Evolutionary conservation across 228 moss, liverwort and hornwort genomes (phyloP).

Genomic region (Sphagnum magellanicum): DNA sequence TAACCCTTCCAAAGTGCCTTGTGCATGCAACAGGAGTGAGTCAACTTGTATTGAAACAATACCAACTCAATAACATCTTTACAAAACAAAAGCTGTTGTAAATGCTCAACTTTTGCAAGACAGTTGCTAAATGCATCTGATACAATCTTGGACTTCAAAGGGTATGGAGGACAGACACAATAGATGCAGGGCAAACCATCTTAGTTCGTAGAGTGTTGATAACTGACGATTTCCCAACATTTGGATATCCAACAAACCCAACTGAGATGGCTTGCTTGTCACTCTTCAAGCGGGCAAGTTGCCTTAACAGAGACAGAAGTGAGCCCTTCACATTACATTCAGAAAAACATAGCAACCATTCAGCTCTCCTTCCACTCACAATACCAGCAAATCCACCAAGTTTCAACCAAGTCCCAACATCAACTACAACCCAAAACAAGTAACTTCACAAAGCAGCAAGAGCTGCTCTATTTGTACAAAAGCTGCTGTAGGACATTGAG

Average conservation of each 20-base stretch:
- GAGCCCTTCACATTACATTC: conserved; percentile 58
- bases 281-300: conserved; percentile 88
- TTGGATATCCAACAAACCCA: conserved; percentile 98
- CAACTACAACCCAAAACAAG: too few relatives aligned
- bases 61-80: too few relatives aligned
- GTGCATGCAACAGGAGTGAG: too few relatives aligned
- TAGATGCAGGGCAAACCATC: conserved; percentile 5
- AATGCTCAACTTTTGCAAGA: too few relatives aligned
- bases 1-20: too few relatives aligned
- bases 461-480: not conserved
- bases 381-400: not conserved
- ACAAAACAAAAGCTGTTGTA: too few relatives aligned
- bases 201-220: conserved; percentile 96
- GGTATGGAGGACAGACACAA: too few relatives aligned
- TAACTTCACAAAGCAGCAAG: not conserved
- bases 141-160: too few relatives aligned
- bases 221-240: conserved; percentile 95
- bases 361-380: not conserved
- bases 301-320: conserved; percentile 83
- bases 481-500: not conserved
- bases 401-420: too few relatives aligned
- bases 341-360: not conserved
- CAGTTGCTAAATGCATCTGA: too few relatives aligned
- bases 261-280: conserved; percentile 99
- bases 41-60: too few relatives aligned